A percentile compares a stretch with the other conserved stretches of the same genome.
Evolutionary conservation across 2,329 filamentous ascomycete genomes (phyloP).

Genomic region (Venturia effusa): DNA sequence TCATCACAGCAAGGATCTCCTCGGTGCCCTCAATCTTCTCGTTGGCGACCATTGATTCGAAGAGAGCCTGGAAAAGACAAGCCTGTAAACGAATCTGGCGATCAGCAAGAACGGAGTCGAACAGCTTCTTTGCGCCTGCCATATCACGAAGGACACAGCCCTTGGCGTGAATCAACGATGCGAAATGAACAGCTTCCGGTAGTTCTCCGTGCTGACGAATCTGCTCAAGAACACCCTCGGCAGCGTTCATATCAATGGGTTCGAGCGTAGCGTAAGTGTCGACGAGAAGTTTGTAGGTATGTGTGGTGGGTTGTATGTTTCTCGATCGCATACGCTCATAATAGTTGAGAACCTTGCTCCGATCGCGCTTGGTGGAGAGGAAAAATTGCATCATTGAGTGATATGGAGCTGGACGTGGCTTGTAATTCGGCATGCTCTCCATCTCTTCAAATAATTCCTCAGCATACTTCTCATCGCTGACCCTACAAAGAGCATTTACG

Average conservation of each 20-base stretch:
- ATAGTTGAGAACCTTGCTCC: conserved; percentile 84
- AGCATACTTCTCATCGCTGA: conserved; percentile 94
- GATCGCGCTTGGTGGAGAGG: conserved; percentile 92
- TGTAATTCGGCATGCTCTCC: conserved; percentile 98
- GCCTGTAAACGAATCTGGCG: conserved; percentile 60
- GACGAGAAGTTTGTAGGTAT: conserved; percentile 95
- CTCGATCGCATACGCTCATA: conserved; percentile 87
- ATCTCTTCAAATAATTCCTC: conserved; percentile 98
- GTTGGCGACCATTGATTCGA: conserved; percentile 95
- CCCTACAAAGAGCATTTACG: conserved; percentile 92
- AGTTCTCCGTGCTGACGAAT: conserved; percentile 64
- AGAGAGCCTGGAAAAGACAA: conserved; percentile 90
- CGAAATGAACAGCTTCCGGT: conserved; percentile 90
- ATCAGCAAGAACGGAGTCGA: conserved; percentile 67
- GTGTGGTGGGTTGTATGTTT: conserved; percentile 80
- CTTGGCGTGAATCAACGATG: conserved; percentile 88
- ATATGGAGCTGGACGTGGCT: conserved; percentile 91
- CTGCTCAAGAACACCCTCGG: conserved; percentile 68
- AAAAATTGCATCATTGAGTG: conserved; percentile 99
- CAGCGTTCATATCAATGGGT: conserved; percentile 77
- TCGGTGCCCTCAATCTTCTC: conserved; percentile 66
- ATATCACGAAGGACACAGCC: conserved; percentile 92
- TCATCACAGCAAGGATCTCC: conserved; percentile 66
- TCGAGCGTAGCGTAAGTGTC: conserved; percentile 92
- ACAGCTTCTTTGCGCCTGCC: conserved; percentile 67